Percentiles rank a stretch among this genome's conserved stretches.
phyloP scores from a whole-genome alignment of 1,139 yeast species.

The Eremothecium gossypii region DNA sequence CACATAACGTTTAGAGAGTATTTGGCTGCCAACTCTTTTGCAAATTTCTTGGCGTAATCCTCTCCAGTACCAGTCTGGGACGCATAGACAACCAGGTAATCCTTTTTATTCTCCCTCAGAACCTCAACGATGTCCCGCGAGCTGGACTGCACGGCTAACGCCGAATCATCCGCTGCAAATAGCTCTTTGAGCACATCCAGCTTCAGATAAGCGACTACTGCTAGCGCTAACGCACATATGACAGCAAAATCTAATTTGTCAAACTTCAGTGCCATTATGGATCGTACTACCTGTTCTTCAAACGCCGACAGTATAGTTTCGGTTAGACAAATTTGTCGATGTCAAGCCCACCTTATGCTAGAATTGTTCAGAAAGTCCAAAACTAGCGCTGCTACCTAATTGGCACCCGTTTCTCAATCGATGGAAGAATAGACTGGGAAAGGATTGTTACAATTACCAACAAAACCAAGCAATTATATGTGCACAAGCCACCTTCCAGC shows the following conservation, averaged over 20 bases:
- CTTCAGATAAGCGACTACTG: constrained; percentile 56
- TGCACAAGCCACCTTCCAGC: too few species aligned
- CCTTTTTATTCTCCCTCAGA: constrained; percentile 55
- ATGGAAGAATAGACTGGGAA: too few species aligned
- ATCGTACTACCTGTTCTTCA: neutral
- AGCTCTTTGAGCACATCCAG: constrained; percentile 53
- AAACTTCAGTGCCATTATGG: constrained; percentile 28
- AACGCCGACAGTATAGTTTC: too few species aligned
- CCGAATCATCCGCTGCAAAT: constrained; percentile 33
- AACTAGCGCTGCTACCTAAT: too few species aligned
- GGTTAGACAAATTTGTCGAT: too few species aligned
- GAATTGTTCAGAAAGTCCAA: too few species aligned
- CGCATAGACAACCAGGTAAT: constrained; percentile 77
- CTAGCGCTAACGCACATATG: constrained; percentile 53
- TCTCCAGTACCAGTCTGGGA: constrained; percentile 99
- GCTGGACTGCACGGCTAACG: constrained; percentile 28
- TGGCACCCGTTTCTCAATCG: too few species aligned
- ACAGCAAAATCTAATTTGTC: constrained; percentile 69
- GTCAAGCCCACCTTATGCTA: too few species aligned
- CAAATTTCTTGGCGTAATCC: constrained; percentile 84
- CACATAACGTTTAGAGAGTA: constrained; percentile 68
- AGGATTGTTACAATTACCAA: too few species aligned
- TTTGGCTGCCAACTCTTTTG: constrained; percentile 77
- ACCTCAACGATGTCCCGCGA: constrained; percentile 59
- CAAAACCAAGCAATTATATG: too few species aligned